Percentiles rank a stretch among this genome's conserved stretches.
phyloP scores from a whole-genome alignment of 108 stramenopile genomes.

The Pseudonitzschia multistriata region DNA sequence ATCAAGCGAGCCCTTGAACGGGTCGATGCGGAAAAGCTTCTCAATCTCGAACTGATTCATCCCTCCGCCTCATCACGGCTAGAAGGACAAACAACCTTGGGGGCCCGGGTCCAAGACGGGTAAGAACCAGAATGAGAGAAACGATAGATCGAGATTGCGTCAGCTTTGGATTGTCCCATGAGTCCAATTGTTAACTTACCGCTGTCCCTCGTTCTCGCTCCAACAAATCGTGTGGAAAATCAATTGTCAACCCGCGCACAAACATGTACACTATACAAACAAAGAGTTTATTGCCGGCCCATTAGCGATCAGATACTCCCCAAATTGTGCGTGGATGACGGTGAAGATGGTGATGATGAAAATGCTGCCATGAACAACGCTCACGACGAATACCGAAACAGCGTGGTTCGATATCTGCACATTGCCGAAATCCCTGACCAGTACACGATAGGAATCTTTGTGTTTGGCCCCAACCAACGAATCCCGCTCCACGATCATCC shows the following conservation, averaged over 20 bases:
- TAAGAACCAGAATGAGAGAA: slow-evolving; percentile 6
- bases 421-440: slow-evolving; percentile 64
- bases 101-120: slow-evolving; percentile 27
- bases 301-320: slow-evolving; percentile 61
- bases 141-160: slow-evolving; percentile 13
- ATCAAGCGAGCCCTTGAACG: slow-evolving; percentile 41
- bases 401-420: slow-evolving; percentile 75
- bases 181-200: no score
- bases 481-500: slow-evolving; percentile 97
- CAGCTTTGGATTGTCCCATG: no score
- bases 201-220: no score
- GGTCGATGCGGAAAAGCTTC: slow-evolving; percentile 51
- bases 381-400: slow-evolving; percentile 3
- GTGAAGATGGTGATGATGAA: no score
- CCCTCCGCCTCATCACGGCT: no score
- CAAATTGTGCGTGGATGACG: slow-evolving; percentile 11
- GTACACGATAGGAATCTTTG: slow-evolving; percentile 90
- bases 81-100: background rate
- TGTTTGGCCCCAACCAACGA: slow-evolving; percentile 83
- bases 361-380: background rate
- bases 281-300: slow-evolving; percentile 43
- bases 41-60: slow-evolving; percentile 38
- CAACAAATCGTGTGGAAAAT: slow-evolving; percentile 13
- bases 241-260: background rate
- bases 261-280: background rate